These are phyloP conservation scores for Saccharomyces paradoxus DNA, from an alignment of 805 yeast genomes.

Conservation along the genomic window DNA sequence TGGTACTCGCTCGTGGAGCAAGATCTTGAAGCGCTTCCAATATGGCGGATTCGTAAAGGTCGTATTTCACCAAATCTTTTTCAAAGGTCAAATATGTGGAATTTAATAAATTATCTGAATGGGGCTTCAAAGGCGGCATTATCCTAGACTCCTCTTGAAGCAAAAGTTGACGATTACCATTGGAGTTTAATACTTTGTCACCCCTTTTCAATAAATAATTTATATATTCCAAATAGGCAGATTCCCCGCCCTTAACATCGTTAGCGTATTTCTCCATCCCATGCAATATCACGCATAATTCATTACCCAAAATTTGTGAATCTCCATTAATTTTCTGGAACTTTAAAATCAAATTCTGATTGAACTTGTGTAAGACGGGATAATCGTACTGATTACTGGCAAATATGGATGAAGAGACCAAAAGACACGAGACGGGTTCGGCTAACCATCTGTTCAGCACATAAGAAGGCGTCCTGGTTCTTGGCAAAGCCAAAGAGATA, in stretches of 20 bases:
- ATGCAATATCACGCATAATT: slow-evolving; percentile 40
- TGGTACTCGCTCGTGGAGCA: slow-evolving; percentile 11
- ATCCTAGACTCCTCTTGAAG: slow-evolving; percentile 1
- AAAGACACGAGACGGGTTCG: slow-evolving; percentile 54
- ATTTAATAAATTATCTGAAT: slow-evolving; percentile 46
- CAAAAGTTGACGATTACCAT: background rate
- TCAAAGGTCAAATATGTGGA: slow-evolving; percentile 64
- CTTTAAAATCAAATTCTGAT: slow-evolving; percentile 43
- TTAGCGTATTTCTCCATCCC: slow-evolving; percentile 41
- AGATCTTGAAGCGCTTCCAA: slow-evolving; percentile 41
- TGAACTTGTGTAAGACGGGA: slow-evolving; percentile 56
- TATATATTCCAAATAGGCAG: slow-evolving; percentile 37
- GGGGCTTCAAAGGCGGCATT: slow-evolving; percentile 65
- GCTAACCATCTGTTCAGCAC: slow-evolving; percentile 56
- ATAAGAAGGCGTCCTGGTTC: slow-evolving; percentile 41
- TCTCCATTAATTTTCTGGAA: slow-evolving; percentile 33
- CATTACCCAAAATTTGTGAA: slow-evolving; percentile 26
- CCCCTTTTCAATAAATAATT: slow-evolving; percentile 35
- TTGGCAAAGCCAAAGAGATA: slow-evolving; percentile 72
- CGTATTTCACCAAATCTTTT: slow-evolving; percentile 60
- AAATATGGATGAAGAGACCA: slow-evolving; percentile 50
- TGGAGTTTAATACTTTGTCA: slow-evolving; percentile 15
- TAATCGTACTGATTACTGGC: slow-evolving; percentile 50
- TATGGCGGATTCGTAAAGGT: slow-evolving; percentile 58
- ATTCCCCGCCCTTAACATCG: slow-evolving; percentile 30